These are phyloP conservation scores for Penicillium samsonianum DNA, from an alignment of 495 filamentous ascomycete genomes.

Conservation along the genomic window DNA sequence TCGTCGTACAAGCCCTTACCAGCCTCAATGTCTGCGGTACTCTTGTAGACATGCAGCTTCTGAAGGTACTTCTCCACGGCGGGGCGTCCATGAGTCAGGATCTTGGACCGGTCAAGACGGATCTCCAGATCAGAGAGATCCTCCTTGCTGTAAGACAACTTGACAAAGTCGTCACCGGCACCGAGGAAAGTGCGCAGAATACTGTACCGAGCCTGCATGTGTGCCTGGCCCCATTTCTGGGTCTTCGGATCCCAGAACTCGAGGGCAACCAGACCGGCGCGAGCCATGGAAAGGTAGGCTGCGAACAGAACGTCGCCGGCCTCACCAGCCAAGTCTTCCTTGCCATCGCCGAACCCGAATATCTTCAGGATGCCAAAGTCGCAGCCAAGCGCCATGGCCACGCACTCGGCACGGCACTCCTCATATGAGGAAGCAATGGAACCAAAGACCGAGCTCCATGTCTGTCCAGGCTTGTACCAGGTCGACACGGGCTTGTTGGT, in stretches of 20 bases:
- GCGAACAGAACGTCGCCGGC: conserved; percentile 85
- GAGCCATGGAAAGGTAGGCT: conserved; percentile 88
- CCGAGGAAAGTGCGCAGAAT: conserved; percentile 88
- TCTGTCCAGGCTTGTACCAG: conserved; percentile 92
- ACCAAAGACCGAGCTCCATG: conserved; percentile 91
- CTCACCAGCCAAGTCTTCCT: conserved; percentile 64
- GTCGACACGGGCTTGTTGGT: conserved; percentile 74
- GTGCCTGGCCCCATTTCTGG: conserved; percentile 90
- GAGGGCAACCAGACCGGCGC: conserved; percentile 78
- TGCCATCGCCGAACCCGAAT: conserved; percentile 85
- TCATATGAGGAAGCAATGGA: conserved; percentile 84
- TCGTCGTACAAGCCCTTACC: conserved; percentile 77
- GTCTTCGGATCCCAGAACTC: conserved; percentile 88
- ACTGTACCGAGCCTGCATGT: conserved; percentile 91
- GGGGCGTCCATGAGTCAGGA: conserved; percentile 64
- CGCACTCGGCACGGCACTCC: conserved; percentile 80
- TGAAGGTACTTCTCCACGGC: conserved; percentile 89
- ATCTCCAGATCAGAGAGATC: conserved; percentile 83
- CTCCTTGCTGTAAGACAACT: conserved; percentile 68
- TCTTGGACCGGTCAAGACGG: conserved; percentile 78
- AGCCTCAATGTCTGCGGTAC: conserved; percentile 76
- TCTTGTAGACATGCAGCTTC: conserved; percentile 91
- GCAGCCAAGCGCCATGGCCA: conserved; percentile 89
- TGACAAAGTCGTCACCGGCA: conserved; percentile 79
- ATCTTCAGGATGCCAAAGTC: conserved; percentile 87